These are phyloP conservation scores for Fragilariopsis cylindrus DNA, from an alignment of 108 stramenopile species.

Conservation along the genomic window DNA sequence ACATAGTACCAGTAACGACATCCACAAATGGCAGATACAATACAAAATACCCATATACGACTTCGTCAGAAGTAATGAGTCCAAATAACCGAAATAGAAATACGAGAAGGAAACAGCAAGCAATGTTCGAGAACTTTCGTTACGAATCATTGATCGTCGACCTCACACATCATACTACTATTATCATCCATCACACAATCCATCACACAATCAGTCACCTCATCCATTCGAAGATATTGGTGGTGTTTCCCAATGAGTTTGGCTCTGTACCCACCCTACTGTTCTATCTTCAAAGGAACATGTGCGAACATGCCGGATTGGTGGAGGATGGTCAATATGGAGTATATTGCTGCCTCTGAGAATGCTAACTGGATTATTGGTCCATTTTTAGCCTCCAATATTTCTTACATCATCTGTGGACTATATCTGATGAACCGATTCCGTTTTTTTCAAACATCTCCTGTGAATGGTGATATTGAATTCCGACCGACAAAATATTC, in stretches of 20 bases:
- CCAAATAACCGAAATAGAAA: neutral
- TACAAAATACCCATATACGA: too few relatives aligned
- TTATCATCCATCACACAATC: neutral
- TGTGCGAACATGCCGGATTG: conserved; percentile 36
- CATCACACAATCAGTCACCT: neutral
- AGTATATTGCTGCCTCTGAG: conserved; percentile 12
- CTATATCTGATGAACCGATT: conserved; percentile 12
- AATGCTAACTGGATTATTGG: conserved; percentile 21
- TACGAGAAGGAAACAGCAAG: neutral
- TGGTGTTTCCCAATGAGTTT: conserved; percentile 40
- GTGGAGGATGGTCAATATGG: conserved; percentile 41
- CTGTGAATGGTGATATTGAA: neutral
- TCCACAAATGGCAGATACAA: too few relatives aligned
- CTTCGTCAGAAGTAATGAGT: conserved; percentile 1
- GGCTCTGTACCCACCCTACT: conserved; percentile 35
- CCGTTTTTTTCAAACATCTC: neutral
- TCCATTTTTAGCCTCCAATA: conserved; percentile 36
- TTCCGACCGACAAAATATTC: conserved; percentile 8
- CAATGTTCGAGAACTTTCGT: neutral
- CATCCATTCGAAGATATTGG: conserved; percentile 23
- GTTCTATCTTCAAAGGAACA: conserved; percentile 15
- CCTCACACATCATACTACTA: neutral
- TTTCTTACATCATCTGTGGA: conserved; percentile 38
- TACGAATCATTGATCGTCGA: too few relatives aligned
- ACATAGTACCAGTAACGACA: too few relatives aligned